Percentiles rank a stretch among this genome's conserved stretches.
Evolutionary conservation across 805 yeast species (phyloP).

Genomic region (Barnettozyma californica): DNA sequence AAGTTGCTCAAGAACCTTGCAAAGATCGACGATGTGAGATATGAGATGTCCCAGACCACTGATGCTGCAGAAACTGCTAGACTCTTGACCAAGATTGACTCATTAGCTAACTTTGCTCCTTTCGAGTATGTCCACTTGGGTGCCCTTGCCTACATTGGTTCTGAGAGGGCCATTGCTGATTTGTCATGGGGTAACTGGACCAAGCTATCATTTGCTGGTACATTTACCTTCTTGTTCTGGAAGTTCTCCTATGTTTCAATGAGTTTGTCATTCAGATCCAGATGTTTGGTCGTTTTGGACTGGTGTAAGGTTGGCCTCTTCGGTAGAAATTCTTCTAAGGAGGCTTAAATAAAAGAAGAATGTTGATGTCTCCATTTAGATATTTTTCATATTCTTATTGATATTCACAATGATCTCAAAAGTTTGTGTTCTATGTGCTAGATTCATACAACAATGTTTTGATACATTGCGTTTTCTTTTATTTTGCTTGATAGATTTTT

Average conservation of each 20-base stretch:
- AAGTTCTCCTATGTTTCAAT: slow-evolving; percentile 84
- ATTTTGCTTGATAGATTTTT: background rate
- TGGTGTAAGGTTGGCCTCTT: slow-evolving; percentile 85
- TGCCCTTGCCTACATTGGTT: slow-evolving; percentile 87
- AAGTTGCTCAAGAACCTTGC: slow-evolving; percentile 57
- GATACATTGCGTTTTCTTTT: background rate
- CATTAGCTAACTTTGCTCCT: slow-evolving; percentile 39
- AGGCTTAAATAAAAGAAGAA: slow-evolving; percentile 25
- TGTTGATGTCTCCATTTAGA: background rate
- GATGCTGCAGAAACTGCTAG: slow-evolving; percentile 34
- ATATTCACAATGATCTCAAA: background rate
- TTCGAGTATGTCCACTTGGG: slow-evolving; percentile 87
- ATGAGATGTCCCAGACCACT: slow-evolving; percentile 29
- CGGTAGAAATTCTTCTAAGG: slow-evolving; percentile 92
- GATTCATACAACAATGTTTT: background rate
- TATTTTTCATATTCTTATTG: background rate
- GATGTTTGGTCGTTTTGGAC: slow-evolving; percentile 78
- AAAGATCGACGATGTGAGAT: slow-evolving; percentile 33
- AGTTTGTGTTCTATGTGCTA: background rate
- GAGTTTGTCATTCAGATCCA: slow-evolving; percentile 84
- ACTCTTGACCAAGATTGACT: slow-evolving; percentile 40
- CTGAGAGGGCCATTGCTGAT: slow-evolving; percentile 92
- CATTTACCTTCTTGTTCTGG: slow-evolving; percentile 88
- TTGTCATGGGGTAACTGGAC: slow-evolving; percentile 75
- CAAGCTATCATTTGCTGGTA: slow-evolving; percentile 81